phyloP scores from a whole-genome alignment of 2,329 filamentous ascomycete species.

The Harringtonia lauricola region DNA sequence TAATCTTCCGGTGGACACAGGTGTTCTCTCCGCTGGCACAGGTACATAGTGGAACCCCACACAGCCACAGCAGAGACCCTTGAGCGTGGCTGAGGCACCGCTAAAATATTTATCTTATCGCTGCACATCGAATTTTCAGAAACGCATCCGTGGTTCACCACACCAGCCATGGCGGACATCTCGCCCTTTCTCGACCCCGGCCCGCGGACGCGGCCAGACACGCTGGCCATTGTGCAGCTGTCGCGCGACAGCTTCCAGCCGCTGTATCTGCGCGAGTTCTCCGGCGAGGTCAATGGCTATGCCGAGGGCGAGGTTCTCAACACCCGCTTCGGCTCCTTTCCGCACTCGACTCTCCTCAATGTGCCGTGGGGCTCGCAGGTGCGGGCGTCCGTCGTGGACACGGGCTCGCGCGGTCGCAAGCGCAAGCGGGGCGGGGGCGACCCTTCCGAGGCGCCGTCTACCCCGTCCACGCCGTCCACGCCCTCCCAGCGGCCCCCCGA shows the following conservation, averaged over 20 bases:
- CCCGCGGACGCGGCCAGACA: slow-evolving; percentile 46
- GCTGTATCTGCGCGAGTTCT: slow-evolving; percentile 52
- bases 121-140: too few species aligned
- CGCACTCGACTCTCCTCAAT: slow-evolving; percentile 64
- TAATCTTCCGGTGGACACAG: too few species aligned
- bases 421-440: slow-evolving; percentile 29
- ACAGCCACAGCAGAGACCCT: too few species aligned
- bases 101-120: too few species aligned
- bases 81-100: too few species aligned
- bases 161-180: slow-evolving; percentile 10
- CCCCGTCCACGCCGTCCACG: not conserved
- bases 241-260: slow-evolving; percentile 79
- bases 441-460: too few species aligned
- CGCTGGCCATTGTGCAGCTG: slow-evolving; percentile 75
- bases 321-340: slow-evolving; percentile 87
- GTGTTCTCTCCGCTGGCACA: too few species aligned
- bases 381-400: slow-evolving; percentile 80
- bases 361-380: slow-evolving; percentile 89
- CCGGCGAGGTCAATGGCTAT: slow-evolving; percentile 56
- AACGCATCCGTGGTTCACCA: too few species aligned
- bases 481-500: not conserved
- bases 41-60: too few species aligned
- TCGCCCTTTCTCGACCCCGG: slow-evolving; percentile 77
- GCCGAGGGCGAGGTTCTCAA: slow-evolving; percentile 72
- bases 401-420: slow-evolving; percentile 73